Base-by-base conservation (phyloP, 2,329 filamentous ascomycete species). In the Aspergillus sp. region DNA sequence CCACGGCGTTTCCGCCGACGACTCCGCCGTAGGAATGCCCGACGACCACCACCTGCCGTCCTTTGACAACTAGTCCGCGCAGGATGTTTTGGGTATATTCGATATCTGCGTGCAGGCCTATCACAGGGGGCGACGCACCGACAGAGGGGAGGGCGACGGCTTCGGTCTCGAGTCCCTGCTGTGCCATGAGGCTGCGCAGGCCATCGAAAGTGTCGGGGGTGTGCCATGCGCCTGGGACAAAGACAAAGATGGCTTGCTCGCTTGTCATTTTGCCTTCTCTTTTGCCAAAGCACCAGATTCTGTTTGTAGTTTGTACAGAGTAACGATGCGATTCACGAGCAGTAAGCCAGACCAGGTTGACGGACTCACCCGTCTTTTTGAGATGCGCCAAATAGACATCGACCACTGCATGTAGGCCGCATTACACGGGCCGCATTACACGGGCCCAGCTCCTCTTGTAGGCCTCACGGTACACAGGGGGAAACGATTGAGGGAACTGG, bases 171-270 rank as follows among this genome's bases (percentile, higher is more conserved):
- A 58, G 56, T 8, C 44, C 44, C 44, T 47, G 24, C 5, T 47
- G 15, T 7, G 44, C 24, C 44, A 47, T 47, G n/a, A 47, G 39
- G 19, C 12, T 22, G 34, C 46, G 39, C 40, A 17, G 22, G 42
- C 39, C 9, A 41, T 19, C 17, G 33, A 44, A 54, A n/a, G 34
- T 54, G 24, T 42, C 20, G 4, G 51, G 44, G 13, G 17, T 54
- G 39, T 58, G 56, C 56, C 56, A 58, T 15, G 45, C 56, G 13
- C 56, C 56, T 6, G 56, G 56, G 11, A 58, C 46, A 15, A 58
- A 54, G 39, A 49, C 22, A 20, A 57, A 46, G 12, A 44, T 52
- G 1, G 49, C 33, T 22, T 49, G 11, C n/a, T 47, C 44, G 24
- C 1, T 27, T 7, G 24, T 9, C 24, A 27, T 27, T 8, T 27